Percentiles rank a stretch among this genome's conserved stretches.
phyloP scores from a whole-genome alignment of 139 green algal genomes.

The Ostreobium quekettii region DNA sequence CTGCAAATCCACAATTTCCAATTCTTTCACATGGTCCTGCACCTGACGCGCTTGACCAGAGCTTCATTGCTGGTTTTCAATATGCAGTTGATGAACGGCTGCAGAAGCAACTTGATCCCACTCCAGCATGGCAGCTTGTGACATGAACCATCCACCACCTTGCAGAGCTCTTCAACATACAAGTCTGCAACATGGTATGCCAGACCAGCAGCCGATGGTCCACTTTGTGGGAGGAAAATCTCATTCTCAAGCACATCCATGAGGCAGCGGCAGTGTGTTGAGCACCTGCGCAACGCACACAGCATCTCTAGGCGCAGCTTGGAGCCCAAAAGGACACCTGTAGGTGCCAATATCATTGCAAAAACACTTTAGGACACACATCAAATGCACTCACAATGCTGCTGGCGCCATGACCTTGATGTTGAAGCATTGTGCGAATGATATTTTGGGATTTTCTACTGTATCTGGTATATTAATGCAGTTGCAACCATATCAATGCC shows the following conservation, averaged over 20 bases:
- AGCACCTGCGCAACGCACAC: background rate
- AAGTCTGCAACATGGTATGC: slow-evolving; percentile 73
- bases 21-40: too few relatives aligned
- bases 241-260: slow-evolving; percentile 27
- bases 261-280: background rate
- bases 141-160: background rate
- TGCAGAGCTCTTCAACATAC: slow-evolving; percentile 57
- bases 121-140: background rate
- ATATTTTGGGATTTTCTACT: too few relatives aligned
- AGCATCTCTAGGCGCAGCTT: background rate
- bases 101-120: slow-evolving; percentile 38
- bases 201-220: slow-evolving; percentile 33
- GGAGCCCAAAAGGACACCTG: background rate
- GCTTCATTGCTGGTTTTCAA: slow-evolving; percentile 20
- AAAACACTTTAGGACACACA: too few relatives aligned
- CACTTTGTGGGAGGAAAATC: slow-evolving; percentile 35
- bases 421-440: too few relatives aligned
- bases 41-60: slow-evolving; percentile 29
- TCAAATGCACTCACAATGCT: too few relatives aligned
- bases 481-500: too few relatives aligned
- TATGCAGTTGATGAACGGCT: slow-evolving; percentile 43
- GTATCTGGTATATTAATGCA: too few relatives aligned
- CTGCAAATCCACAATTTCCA: too few relatives aligned
- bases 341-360: too few relatives aligned
- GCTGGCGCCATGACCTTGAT: too few relatives aligned